Base-by-base conservation (phyloP, 1,139 yeast genomes). In the Geotrichum klebahnii region DNA sequence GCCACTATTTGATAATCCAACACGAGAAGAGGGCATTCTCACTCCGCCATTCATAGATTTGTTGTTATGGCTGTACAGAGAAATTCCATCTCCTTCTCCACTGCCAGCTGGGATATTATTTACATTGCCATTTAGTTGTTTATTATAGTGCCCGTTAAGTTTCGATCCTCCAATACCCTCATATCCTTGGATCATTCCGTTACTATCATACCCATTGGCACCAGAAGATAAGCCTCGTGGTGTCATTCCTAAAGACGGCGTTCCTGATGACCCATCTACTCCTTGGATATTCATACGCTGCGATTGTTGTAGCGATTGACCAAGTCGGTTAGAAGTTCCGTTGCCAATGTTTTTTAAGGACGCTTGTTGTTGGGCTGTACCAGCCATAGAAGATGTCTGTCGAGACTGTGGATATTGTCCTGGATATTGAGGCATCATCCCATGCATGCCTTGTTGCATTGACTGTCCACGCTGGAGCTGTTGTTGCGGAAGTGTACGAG, bases 391-490 rank as follows among this genome's bases (percentile, higher is more conserved):
- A 31, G 34, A 8, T 8, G 40, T 12, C 12, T 12, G 5, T 8
- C 40, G 10, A n/a, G 40, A 20, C n/a, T 17, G 40, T 14, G 19
- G 40, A 20, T 19, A 36, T 22, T 36, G 40, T 6, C 29, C 28
- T 8, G 40, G 14, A 55, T 46, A 51, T 35, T 48, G 43, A 34
- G 47, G 47, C 10, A 39, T 37, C 35, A 22, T 23, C 20, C 39
- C 46, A 19, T 42, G 48, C 39, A 35, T 45, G 39, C 48, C 46
- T 26, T 45, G 54, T 23, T 42, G 54, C 19, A 41, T 43, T 35
- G 50, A 55, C 39, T 51, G 53, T 29, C 14, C 5, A 33, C 44
- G 49, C 44, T 51, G 57, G 45, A 52, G 57, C 42, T 52, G 60
- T 38, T 52, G 63, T 43, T 55, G 61, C 22, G 4, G 38, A 5